These are phyloP conservation scores for Aspergillus steynii DNA, from an alignment of 495 filamentous ascomycete genomes.

Conservation along the genomic window DNA sequence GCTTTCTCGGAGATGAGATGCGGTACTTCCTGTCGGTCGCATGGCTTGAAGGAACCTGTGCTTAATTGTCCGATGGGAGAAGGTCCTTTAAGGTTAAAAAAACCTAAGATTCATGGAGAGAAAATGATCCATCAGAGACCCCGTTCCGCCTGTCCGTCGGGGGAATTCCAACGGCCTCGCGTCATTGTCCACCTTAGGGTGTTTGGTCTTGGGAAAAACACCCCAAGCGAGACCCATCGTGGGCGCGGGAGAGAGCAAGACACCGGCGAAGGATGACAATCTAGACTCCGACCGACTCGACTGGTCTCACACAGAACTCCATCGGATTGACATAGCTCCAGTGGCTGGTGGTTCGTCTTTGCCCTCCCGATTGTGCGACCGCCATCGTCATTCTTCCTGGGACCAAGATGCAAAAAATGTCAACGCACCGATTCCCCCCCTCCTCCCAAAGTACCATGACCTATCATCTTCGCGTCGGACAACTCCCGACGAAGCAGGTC, in stretches of 20 bases:
- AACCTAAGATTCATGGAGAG: not conserved
- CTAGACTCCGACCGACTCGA: slow-evolving; percentile 32
- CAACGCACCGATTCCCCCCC: not conserved
- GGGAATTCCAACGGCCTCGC: slow-evolving; percentile 7
- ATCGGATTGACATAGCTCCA: slow-evolving; percentile 14
- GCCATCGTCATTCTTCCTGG: slow-evolving; percentile 11
- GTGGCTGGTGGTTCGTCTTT: slow-evolving; percentile 14
- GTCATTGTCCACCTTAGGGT: slow-evolving; percentile 2
- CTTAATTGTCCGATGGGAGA: not conserved
- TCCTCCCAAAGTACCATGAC: slow-evolving; percentile 12
- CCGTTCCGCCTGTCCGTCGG: slow-evolving; percentile 7
- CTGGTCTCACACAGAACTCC: slow-evolving; percentile 21
- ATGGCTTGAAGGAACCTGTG: not conserved
- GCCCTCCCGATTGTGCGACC: slow-evolving; percentile 5
- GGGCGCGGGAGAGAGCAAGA: slow-evolving; percentile 3
- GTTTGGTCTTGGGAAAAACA: not conserved
- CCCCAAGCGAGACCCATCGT: slow-evolving; percentile 4
- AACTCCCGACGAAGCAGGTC: slow-evolving; percentile 2
- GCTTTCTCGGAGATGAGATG: not conserved
- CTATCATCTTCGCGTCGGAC: slow-evolving; percentile 16
- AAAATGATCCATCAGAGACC: slow-evolving; percentile 5
- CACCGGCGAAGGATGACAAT: slow-evolving; percentile 11
- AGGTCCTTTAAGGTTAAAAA: not conserved
- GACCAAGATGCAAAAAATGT: slow-evolving; percentile 3
- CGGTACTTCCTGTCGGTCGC: not conserved